These are phyloP conservation scores for Claviceps quebecensis DNA, from an alignment of 2,329 filamentous ascomycete genomes.

Conservation along the genomic window DNA sequence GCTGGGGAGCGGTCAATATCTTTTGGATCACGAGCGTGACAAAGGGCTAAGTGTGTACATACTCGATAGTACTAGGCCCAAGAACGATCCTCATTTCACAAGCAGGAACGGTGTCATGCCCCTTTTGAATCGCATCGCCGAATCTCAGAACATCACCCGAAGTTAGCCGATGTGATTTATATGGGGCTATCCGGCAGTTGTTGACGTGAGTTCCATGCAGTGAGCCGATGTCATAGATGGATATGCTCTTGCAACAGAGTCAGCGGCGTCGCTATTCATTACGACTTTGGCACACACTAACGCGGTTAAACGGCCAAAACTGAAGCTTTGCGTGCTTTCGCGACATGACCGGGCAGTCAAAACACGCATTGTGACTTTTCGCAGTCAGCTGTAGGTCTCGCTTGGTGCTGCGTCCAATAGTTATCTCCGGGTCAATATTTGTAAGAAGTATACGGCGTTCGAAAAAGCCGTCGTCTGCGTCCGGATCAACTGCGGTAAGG, in stretches of 20 bases:
- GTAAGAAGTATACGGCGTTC: conserved; percentile 19
- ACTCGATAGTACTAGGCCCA: conserved; percentile 15
- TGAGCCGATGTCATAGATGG: conserved; percentile 32
- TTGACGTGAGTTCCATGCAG: conserved; percentile 41
- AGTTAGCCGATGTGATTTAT: conserved; percentile 9
- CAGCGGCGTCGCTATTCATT: conserved; percentile 4
- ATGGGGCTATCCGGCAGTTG: conserved; percentile 10
- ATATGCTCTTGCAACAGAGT: conserved; percentile 24
- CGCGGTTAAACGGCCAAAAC: conserved; percentile 29
- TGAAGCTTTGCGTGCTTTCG: conserved; percentile 47
- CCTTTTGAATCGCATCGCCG: conserved; percentile 22
- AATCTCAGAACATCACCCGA: conserved; percentile 22
- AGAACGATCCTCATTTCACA: conserved; percentile 22
- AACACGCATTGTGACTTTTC: conserved; percentile 45
- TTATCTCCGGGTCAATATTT: conserved; percentile 14
- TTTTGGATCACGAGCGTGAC: background rate
- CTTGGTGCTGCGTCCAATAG: conserved; percentile 33
- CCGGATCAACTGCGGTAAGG: conserved; percentile 13
- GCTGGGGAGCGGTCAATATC: conserved; percentile 8
- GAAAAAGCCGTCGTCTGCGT: conserved; percentile 10
- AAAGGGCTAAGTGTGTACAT: conserved; percentile 1
- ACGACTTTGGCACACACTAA: conserved; percentile 12
- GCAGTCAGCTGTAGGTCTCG: conserved; percentile 19
- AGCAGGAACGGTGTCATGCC: conserved; percentile 21
- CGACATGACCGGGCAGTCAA: conserved; percentile 60